Evolutionary conservation across 129 eudicot species (phyloP), one percentile per base, ranked within the genome.

Genomic region (Calendula officinalis): DNA sequence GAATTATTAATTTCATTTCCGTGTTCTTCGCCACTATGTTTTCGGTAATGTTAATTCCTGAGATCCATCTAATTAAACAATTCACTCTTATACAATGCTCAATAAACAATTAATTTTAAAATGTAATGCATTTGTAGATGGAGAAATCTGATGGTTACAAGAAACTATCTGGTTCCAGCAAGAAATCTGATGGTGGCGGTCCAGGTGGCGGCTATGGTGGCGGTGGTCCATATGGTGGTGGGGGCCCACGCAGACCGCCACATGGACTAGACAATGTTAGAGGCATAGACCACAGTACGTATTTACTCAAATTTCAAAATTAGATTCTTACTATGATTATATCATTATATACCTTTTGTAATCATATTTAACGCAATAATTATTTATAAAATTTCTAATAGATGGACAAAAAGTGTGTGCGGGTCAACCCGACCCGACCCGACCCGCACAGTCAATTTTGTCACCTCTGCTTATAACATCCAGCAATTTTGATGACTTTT

Each of bases 171-270:
- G 97, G 95, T 38, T 71, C 97, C 37, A 69, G 82, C 86, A 94
- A 94, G 86, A 94, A 86, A 76, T 94, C 95, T 95, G 95, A 76
- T 43, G 97, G 97, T 30, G 92, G 97, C 15, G 72, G 78, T 61
- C 47, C 72, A 17, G 95, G 95, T 69, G 91, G 89, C 7, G 96
- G 92, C 10, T 82, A 78, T 76, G 97, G 98, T 17, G 83, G 97
- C 40, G 82, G 97, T 44, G 98, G 98, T 27, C 98, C 96, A 47
- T 82, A 78, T 76, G 97, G 98, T 17, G 83, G 97, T 44, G 82
- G 97, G 44, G 98, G 98, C 34, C 98, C 96, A 47, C 95, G 95
- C 14, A 84, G 96, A 49, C 96, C 96, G 5, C 96, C 96, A 8
- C 85, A 86, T 45, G 99, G 99, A 37, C 8, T 89, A 69, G 84